Evolutionary conservation across 2,329 filamentous ascomycete species (phyloP), one percentile per base, ranked within the genome.

Genomic region (Ascochyta rabiei): DNA sequence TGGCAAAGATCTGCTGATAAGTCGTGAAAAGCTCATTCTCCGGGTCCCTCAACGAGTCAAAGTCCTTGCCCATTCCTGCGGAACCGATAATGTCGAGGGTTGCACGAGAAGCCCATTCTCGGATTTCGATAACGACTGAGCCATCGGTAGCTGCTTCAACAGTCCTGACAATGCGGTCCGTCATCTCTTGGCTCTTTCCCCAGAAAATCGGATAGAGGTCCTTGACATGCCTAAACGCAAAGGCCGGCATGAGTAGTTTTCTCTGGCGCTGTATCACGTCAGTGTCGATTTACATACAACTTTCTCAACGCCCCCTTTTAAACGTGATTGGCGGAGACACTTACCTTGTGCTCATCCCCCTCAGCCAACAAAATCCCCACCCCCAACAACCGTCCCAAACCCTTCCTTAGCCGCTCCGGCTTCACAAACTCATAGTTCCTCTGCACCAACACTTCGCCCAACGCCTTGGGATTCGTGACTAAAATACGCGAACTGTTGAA

Each of bases 291-390:
- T 2, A 13, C n/a, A 34, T 48, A 5, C 38, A 40, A 6, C 23
- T 23, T n/a, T 24, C 18, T 1, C 3, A n/a, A n/a, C 10, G 8
- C 12, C 10, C 12, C 12, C 28, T 10, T 12, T 10, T 13, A 10
- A 10, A 9, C 9, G 8, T 8, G 7, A 1, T 30, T 15, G 3
- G 12, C 35, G 18, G n/a, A 39, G 8, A 13, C 5, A 45, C 62
- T 31, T 65, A 84, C 79, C 77, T 89, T 95, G 74, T 97, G 93
- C 67, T 93, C 90, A 12, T 96, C 90, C n/a, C 93, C 93, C 75
- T 97, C 93, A 2, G 91, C 89, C 10, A 97, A 79, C 33, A 97
- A 76, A 13, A 93, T 78, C 9, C 90, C 89, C 12, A 87, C 76
- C 9, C 91, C 89, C 12, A 93, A 79, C 23, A 92, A 79, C 19